These are phyloP conservation scores for Camelina hispida DNA, from an alignment of 345 rosid species.

Conservation along the genomic window DNA sequence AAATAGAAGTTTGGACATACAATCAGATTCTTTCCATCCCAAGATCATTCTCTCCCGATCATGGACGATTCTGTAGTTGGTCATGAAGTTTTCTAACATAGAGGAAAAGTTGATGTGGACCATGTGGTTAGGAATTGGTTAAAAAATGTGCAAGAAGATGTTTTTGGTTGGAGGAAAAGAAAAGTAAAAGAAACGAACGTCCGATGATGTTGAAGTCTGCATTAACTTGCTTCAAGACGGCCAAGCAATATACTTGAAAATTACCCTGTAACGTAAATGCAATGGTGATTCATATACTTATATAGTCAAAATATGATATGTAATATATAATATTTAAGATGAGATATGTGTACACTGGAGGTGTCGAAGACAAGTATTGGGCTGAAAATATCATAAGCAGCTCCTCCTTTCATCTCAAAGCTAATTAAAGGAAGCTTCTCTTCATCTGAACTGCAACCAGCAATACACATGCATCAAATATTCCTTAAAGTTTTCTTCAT, in stretches of 20 bases:
- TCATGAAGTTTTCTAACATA: slow-evolving; percentile 81
- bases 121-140: slow-evolving; percentile 16
- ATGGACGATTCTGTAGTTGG: slow-evolving; percentile 63
- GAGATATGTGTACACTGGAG: slow-evolving; percentile 18
- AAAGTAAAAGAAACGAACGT: slow-evolving; percentile 56
- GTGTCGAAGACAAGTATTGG: slow-evolving; percentile 40
- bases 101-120: neutral
- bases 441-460: slow-evolving; percentile 50
- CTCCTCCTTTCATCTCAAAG: slow-evolving; percentile 81
- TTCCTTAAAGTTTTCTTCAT: neutral
- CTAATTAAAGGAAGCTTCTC: slow-evolving; percentile 51
- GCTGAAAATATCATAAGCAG: slow-evolving; percentile 31
- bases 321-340: slow-evolving; percentile 7
- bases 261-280: slow-evolving; percentile 49
- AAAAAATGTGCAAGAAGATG: neutral
- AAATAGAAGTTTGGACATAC: slow-evolving; percentile 48
- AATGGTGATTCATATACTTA: slow-evolving; percentile 9
- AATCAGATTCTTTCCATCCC: slow-evolving; percentile 69
- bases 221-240: slow-evolving; percentile 57
- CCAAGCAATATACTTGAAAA: slow-evolving; percentile 61
- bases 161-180: neutral
- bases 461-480: slow-evolving; percentile 12
- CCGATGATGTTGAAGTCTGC: slow-evolving; percentile 74
- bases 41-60: slow-evolving; percentile 67
- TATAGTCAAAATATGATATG: neutral